Evolutionary conservation across 192 early-diverging fungal species (phyloP).

Genomic region (Linnemannia hyalina): DNA sequence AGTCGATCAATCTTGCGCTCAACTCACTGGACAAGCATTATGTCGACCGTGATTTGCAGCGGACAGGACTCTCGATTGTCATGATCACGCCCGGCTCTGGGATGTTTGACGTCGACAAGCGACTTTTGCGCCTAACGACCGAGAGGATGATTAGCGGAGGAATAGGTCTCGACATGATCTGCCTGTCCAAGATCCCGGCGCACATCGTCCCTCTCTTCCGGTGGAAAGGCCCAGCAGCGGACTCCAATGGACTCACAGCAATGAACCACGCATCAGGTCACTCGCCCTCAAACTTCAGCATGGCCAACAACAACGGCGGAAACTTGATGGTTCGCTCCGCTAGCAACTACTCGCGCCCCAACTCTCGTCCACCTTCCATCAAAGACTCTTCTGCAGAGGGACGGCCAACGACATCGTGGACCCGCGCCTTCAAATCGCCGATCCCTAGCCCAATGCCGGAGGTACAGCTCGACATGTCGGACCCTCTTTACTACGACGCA

Average conservation of each 20-base stretch:
- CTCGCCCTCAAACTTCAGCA: constrained; percentile 35
- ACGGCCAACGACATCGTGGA: constrained; percentile 23
- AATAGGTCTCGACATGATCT: constrained; percentile 92
- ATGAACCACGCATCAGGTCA: constrained; percentile 26
- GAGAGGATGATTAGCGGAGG: constrained; percentile 95
- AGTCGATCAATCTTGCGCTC: constrained; percentile 95
- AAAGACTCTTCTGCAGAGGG: constrained; percentile 36
- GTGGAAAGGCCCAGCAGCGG: constrained; percentile 50
- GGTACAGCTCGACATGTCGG: constrained; percentile 51
- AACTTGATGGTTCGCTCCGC: constrained; percentile 33
- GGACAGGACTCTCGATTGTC: constrained; percentile 91
- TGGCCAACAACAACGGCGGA: constrained; percentile 18
- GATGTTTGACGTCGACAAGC: constrained; percentile 89
- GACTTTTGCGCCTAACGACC: constrained; percentile 89
- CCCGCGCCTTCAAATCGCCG: constrained; percentile 18
- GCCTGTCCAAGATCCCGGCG: constrained; percentile 88
- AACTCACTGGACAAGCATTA: constrained; percentile 96
- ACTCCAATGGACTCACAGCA: constrained; percentile 22
- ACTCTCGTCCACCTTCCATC: constrained; percentile 26
- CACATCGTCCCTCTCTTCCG: constrained; percentile 91
- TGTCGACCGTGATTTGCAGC: constrained; percentile 92
- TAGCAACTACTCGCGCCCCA: constrained; percentile 27
- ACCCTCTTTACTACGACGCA: constrained; percentile 68
- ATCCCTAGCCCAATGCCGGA: constrained; percentile 38
- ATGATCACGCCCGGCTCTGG: constrained; percentile 93